Conservation (phyloP, 306 rosid species). For the Dicorynia guianensis region DNA sequence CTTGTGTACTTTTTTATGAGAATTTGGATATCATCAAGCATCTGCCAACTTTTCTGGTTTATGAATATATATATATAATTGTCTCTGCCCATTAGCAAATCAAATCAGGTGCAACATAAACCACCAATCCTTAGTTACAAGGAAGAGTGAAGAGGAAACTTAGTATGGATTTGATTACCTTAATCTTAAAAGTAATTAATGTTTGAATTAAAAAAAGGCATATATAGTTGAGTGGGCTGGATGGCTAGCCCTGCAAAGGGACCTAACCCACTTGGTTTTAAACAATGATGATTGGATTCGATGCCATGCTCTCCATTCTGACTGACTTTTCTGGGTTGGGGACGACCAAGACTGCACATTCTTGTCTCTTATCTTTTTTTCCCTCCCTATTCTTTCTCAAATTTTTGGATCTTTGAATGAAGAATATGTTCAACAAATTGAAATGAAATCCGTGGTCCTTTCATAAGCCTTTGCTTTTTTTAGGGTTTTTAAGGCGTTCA, state of each 20-base stretch:
- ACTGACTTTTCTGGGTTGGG: slow-evolving; percentile 30
- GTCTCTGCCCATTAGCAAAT: neutral
- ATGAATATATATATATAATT: neutral
- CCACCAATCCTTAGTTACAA: slow-evolving; percentile 20
- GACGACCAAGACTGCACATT: slow-evolving; percentile 31
- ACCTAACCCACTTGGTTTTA: slow-evolving; percentile 51
- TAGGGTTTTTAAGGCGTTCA: slow-evolving; percentile 29
- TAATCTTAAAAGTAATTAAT: slow-evolving; percentile 7
- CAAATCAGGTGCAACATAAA: slow-evolving; percentile 2
- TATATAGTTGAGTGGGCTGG: slow-evolving; percentile 15
- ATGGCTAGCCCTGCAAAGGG: slow-evolving; percentile 4
- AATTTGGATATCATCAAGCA: neutral
- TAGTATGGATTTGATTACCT: slow-evolving; percentile 20
- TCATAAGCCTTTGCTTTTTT: slow-evolving; percentile 7
- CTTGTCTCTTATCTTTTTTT: slow-evolving; percentile 22
- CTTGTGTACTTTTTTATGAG: neutral
- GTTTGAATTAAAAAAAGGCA: neutral
- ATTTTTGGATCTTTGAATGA: slow-evolving; percentile 51
- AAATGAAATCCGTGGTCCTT: slow-evolving; percentile 38
- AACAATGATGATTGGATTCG: slow-evolving; percentile 49
- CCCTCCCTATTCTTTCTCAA: neutral
- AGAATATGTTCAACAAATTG: slow-evolving; percentile 38
- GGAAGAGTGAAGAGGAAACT: slow-evolving; percentile 29
- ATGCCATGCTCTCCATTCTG: slow-evolving; percentile 38
- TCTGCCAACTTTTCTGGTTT: neutral